Conservation (phyloP, 495 filamentous ascomycete genomes). For the Penicillium paradoxum region DNA sequence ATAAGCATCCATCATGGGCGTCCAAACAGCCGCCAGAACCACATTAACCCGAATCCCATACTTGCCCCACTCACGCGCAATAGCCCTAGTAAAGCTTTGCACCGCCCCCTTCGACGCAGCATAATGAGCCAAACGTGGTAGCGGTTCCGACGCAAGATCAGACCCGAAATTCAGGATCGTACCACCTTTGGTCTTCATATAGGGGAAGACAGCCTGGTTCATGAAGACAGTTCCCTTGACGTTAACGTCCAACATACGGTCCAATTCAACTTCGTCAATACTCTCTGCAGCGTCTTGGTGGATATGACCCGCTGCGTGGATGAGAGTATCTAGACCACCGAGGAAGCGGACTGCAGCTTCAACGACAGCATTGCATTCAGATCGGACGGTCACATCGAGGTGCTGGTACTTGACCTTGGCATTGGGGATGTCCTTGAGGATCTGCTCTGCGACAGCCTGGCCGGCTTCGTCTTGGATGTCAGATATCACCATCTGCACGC, state of each 20-base stretch:
- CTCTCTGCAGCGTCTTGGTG: background rate
- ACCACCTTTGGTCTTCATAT: background rate
- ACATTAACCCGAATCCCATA: background rate
- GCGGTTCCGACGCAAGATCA: background rate
- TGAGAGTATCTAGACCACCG: background rate
- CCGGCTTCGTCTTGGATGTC: background rate
- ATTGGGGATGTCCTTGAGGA: background rate
- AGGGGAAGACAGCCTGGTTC: background rate
- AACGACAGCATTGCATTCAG: background rate
- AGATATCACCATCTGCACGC: background rate
- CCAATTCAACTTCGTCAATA: background rate
- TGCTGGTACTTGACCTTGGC: background rate
- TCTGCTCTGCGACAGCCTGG: background rate
- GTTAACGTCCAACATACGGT: background rate
- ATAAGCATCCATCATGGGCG: background rate
- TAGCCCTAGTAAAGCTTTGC: background rate
- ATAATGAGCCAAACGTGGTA: background rate
- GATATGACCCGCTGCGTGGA: background rate
- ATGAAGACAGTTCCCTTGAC: background rate
- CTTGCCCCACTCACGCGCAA: background rate
- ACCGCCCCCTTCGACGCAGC: background rate
- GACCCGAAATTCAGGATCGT: background rate
- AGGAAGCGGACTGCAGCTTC: background rate
- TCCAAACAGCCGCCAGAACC: background rate
- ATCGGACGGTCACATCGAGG: background rate